Percentiles rank a stretch among this genome's conserved stretches.
Conservation (phyloP, 192 early-diverging fungal genomes). For the Linnemannia hyalina region DNA sequence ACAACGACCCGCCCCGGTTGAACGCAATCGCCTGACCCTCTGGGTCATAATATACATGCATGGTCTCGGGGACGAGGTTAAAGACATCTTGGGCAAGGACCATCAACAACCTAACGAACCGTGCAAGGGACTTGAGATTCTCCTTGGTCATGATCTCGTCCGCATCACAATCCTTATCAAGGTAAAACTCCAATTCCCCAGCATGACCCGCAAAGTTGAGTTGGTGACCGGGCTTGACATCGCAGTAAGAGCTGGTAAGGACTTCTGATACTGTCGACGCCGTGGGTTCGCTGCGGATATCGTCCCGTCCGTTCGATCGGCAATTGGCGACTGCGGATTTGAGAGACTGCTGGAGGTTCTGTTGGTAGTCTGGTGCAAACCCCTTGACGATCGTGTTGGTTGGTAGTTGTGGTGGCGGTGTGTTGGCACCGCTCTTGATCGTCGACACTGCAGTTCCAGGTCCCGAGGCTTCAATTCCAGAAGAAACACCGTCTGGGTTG, state of each 20-base stretch:
- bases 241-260: conserved; percentile 62
- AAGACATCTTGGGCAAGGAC: conserved; percentile 70
- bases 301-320: conserved; percentile 47
- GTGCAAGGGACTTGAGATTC: conserved; percentile 42
- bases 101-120: conserved; percentile 61
- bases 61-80: conserved; percentile 60
- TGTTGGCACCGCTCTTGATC: neutral
- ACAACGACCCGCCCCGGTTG: conserved; percentile 79
- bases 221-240: conserved; percentile 63
- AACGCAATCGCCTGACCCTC: conserved; percentile 83
- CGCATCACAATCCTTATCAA: conserved; percentile 52
- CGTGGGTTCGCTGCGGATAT: conserved; percentile 37
- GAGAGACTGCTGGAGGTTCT: conserved; percentile 43
- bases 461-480: conserved; percentile 23
- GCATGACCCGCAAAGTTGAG: conserved; percentile 58
- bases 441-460: neutral
- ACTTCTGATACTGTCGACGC: conserved; percentile 36
- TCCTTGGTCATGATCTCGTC: conserved; percentile 56
- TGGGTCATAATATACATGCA: conserved; percentile 86
- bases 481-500: neutral
- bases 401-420: conserved; percentile 13
- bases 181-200: conserved; percentile 53
- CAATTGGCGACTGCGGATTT: conserved; percentile 38
- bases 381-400: conserved; percentile 34
- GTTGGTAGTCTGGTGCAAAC: conserved; percentile 44